Evolutionary conservation across 441 rosid species (phyloP).

Genomic region (Sinapis alba): DNA sequence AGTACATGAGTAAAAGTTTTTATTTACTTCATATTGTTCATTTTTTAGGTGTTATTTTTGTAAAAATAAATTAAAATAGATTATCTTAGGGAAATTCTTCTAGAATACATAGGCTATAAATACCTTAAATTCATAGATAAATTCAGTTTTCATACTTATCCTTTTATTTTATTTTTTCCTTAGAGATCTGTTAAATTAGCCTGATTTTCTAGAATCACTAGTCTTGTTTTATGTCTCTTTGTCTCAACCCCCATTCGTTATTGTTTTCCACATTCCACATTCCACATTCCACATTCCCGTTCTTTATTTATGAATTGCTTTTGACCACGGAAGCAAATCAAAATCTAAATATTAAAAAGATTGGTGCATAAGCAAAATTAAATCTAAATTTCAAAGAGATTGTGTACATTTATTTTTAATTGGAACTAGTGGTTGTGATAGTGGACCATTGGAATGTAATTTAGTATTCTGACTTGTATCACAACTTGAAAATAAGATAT

Average conservation of each 20-base stretch:
- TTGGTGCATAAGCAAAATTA: not conserved
- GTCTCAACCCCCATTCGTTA: not conserved
- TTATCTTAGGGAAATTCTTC: too few species aligned
- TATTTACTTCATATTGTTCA: too few species aligned
- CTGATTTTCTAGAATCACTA: constrained; percentile 1
- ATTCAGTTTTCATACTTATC: not conserved
- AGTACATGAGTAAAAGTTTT: too few species aligned
- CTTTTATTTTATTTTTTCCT: too few species aligned
- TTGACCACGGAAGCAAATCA: constrained; percentile 16
- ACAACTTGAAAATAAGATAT: constrained; percentile 15
- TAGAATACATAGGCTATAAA: not conserved
- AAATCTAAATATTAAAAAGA: not conserved
- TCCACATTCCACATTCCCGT: not conserved
- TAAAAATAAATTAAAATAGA: too few species aligned
- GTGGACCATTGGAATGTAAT: constrained; percentile 16
- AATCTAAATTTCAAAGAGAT: not conserved
- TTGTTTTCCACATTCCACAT: not conserved
- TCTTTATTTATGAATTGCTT: not conserved
- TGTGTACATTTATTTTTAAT: not conserved
- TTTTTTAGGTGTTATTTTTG: too few species aligned
- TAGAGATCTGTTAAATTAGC: not conserved
- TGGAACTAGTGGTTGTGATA: not conserved
- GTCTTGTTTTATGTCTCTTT: constrained; percentile 1
- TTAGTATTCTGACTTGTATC: not conserved
- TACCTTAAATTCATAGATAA: not conserved